These are phyloP conservation scores for Beauveria brongniartii DNA, from an alignment of 2,329 filamentous ascomycete species.

Conservation along the genomic window DNA sequence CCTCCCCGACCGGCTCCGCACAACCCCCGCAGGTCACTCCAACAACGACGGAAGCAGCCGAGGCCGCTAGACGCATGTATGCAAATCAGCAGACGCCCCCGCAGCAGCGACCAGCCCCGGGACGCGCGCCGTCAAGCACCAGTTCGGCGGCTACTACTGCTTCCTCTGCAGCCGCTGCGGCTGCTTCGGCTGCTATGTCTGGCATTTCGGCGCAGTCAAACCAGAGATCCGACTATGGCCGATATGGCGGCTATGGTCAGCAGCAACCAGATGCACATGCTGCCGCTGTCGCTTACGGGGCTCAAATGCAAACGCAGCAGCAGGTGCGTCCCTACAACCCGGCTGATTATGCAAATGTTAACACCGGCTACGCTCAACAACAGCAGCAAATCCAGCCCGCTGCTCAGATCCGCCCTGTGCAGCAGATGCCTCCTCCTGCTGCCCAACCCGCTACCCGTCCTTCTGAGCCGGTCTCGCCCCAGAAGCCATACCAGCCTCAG, in stretches of 20 bases:
- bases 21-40: slow-evolving; percentile 15
- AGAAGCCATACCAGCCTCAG: slow-evolving; percentile 14
- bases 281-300: slow-evolving; percentile 25
- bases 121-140: slow-evolving; percentile 45
- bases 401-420: slow-evolving; percentile 29
- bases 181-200: slow-evolving; percentile 53
- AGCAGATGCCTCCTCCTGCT: slow-evolving; percentile 18
- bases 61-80: slow-evolving; percentile 59
- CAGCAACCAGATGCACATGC: slow-evolving; percentile 28
- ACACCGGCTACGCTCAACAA: slow-evolving; percentile 34
- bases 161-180: slow-evolving; percentile 33
- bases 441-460: slow-evolving; percentile 27
- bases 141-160: not conserved
- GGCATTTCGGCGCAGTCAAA: slow-evolving; percentile 33
- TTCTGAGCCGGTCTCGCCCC: slow-evolving; percentile 24
- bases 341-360: slow-evolving; percentile 58
- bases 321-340: slow-evolving; percentile 50
- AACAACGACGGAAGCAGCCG: slow-evolving; percentile 43
- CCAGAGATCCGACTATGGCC: slow-evolving; percentile 27
- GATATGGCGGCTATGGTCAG: slow-evolving; percentile 27
- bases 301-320: slow-evolving; percentile 2
- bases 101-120: slow-evolving; percentile 31
- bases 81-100: slow-evolving; percentile 38
- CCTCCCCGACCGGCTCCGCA: slow-evolving; percentile 16
- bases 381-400: slow-evolving; percentile 29